Conservation (phyloP, 148 eudicot species). For the Silene latifolia region DNA sequence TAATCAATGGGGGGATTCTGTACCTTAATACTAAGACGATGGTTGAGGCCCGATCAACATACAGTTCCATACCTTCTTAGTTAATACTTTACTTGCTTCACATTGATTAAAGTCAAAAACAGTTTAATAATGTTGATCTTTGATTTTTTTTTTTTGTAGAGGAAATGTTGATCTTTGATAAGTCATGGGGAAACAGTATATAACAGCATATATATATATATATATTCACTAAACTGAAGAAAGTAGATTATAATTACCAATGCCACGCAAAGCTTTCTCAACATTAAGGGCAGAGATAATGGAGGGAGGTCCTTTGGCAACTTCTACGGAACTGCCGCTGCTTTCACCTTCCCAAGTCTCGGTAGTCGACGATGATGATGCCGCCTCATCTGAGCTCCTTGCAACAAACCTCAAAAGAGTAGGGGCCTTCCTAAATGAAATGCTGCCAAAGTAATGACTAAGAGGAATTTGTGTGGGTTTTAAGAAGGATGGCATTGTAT, state of each 20-base stretch:
- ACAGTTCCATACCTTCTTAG: too few relatives aligned
- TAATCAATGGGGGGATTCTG: too few relatives aligned
- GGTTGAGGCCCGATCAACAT: too few relatives aligned
- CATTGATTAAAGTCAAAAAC: too few relatives aligned
- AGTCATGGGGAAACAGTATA: too few relatives aligned
- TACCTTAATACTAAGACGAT: too few relatives aligned
- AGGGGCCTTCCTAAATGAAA: neutral
- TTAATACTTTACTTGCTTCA: too few relatives aligned
- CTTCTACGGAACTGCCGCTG: slow-evolving; percentile 29
- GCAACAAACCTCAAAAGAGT: neutral
- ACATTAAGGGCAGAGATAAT: slow-evolving; percentile 77
- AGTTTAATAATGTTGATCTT: too few relatives aligned
- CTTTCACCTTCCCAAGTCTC: slow-evolving; percentile 16
- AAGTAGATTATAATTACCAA: slow-evolving; percentile 37
- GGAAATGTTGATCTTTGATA: too few relatives aligned
- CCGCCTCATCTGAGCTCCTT: slow-evolving; percentile 27
- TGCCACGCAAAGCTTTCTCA: slow-evolving; percentile 78
- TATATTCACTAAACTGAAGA: neutral
- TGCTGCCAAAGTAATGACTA: too few relatives aligned
- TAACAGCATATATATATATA: too few relatives aligned
- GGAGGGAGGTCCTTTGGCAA: slow-evolving; percentile 50
- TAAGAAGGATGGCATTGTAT: neutral
- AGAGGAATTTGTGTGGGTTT: neutral
- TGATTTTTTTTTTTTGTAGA: too few relatives aligned
- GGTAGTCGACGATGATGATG: slow-evolving; percentile 10